Base-by-base conservation (phyloP, 1,139 yeast genomes). In the Taphrina populina region DNA sequence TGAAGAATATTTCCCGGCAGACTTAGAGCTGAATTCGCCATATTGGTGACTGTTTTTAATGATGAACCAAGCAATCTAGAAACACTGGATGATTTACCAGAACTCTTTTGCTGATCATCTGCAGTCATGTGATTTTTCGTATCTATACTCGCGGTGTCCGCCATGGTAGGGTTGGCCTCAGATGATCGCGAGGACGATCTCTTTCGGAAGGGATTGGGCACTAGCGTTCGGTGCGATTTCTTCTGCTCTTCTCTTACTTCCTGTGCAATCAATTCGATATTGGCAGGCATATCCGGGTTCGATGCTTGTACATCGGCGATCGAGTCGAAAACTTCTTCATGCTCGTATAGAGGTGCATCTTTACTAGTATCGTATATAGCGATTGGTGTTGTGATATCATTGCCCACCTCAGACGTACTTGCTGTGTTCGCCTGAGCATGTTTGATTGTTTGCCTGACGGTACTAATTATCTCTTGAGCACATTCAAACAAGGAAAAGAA, bases 401-500 rank as follows among this genome's bases (percentile, higher is more conserved):
- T n/a, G n/a, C n/a, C n/a, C n/a, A n/a, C n/a, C n/a, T n/a, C n/a
- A n/a, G n/a, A n/a, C n/a, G n/a, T n/a, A n/a, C n/a, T n/a, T n/a
- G n/a, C n/a, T n/a, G n/a, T n/a, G n/a, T n/a, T n/a, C n/a, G n/a
- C n/a, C n/a, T n/a, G n/a, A n/a, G n/a, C n/a, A n/a, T n/a, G n/a
- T n/a, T n/a, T n/a, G n/a, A n/a, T n/a, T n/a, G n/a, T n/a, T n/a
- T n/a, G n/a, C n/a, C 34, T 49, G 32, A 57, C 46, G 1, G 52
- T 20, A 3, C 53, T 49, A 2, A 58, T 36, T 4, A 60, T 62
- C 32, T 59, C 62, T 52, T 43, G 58, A 51, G 64, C 66, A 11
- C 52, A 55, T 33, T 59, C 71, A 65, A 87, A 83, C 63, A 87
- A 84, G 63, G 86, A 78, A 62, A 88, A 77, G 58, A 78, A 80